Conservation (phyloP, 2,329 filamentous ascomycete genomes). For the Cryoendolithus antarcticus region DNA sequence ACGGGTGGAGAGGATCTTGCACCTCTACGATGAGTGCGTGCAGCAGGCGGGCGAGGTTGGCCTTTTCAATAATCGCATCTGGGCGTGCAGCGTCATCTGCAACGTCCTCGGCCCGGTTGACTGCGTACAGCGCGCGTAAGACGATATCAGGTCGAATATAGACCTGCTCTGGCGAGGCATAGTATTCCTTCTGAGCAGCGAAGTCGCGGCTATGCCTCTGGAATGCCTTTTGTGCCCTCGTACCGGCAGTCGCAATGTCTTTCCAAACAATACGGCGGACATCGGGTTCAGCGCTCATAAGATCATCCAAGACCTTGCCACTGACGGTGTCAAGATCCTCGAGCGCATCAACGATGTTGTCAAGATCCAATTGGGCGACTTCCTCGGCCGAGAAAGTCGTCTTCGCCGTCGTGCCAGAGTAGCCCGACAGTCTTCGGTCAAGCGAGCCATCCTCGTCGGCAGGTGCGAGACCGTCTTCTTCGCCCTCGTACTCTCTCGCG, state of each 20-base stretch:
- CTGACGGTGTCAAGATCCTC: slow-evolving; percentile 23
- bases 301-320: slow-evolving; percentile 15
- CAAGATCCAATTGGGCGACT: slow-evolving; percentile 28
- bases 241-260: slow-evolving; percentile 23
- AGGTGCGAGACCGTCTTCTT: slow-evolving; percentile 5
- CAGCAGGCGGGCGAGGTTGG: slow-evolving; percentile 33
- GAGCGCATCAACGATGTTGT: slow-evolving; percentile 29
- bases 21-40: slow-evolving; percentile 24
- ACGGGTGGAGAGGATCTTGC: slow-evolving; percentile 14
- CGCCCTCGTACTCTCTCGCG: slow-evolving; percentile 3
- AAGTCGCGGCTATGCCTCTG: slow-evolving; percentile 24
- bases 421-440: slow-evolving; percentile 21
- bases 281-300: slow-evolving; percentile 17
- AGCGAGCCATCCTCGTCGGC: not conserved
- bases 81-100: slow-evolving; percentile 23
- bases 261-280: slow-evolving; percentile 15
- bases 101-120: slow-evolving; percentile 12
- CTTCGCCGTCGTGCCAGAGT: slow-evolving; percentile 36
- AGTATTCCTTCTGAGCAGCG: slow-evolving; percentile 23
- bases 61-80: slow-evolving; percentile 31
- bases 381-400: slow-evolving; percentile 35
- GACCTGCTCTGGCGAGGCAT: slow-evolving; percentile 21
- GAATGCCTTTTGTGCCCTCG: slow-evolving; percentile 28
- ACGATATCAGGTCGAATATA: slow-evolving; percentile 31
- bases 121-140: slow-evolving; percentile 27